Evolutionary conservation across 257 asterid species (phyloP), one percentile per base, ranked within the genome.

Genomic region (Rehmannia glutinosa): DNA sequence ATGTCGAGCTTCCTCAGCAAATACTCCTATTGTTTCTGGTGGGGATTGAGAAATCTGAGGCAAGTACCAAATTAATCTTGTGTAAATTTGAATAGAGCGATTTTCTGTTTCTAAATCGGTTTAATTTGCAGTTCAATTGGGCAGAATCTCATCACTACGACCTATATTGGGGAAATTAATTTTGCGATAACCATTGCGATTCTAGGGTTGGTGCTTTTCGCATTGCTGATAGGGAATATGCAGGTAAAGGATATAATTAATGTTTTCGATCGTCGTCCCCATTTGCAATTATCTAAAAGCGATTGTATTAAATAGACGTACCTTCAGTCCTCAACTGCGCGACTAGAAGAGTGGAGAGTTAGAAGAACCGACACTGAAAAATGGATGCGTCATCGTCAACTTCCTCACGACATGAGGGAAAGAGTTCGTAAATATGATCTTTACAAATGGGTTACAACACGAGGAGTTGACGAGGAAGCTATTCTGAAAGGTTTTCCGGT

Each of bases 331-430:
- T 72, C 86, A 1, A 82, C 88, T 0, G 43, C 74, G 3, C 64
- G 96, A 33, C 72, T 88, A 13, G 96, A 88, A 59, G 96, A 88
- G 43, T 88, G 96, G 96, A 88, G 96, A 71, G 80, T 88, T 1
- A 75, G 70, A 58, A 80, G 88, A 62, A 88, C 74, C 0, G 96
- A 88, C 61, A 80, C 88, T 2, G 92, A 88, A 32, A 75, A 83
- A 66, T 88, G 96, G 92, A 88, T 87, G 96, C 87, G 61, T 61
- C 92, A 88, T 39, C 66, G 92, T 19, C 92, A 83, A 66, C 81
- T 88, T 21, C 96, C 96, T 0, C 84, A 60, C 6, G 81, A 81
- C 3, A 69, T 88, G 42, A 88, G 70, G 78, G 81, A 85, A 23
- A 75, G 86, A 36, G 86, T 88, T 1, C 85, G 88, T 0, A 76